Conservation (phyloP, 192 early-diverging fungal species). For the Chytriomyces hyalinus region DNA sequence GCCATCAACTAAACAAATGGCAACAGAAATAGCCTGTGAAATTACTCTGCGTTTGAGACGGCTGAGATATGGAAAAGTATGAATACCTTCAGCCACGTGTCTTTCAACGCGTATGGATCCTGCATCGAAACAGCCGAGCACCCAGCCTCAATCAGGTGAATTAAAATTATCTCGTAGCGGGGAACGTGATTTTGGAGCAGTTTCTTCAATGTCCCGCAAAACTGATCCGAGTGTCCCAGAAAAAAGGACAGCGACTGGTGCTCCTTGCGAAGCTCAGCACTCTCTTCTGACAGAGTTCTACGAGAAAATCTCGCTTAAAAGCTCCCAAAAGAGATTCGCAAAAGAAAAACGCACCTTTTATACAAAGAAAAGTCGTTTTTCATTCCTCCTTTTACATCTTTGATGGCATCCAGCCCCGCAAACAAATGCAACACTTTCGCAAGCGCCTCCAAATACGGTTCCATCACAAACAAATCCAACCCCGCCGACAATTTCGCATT, state of each 20-base stretch:
- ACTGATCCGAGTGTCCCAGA: conserved; percentile 53
- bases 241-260: conserved; percentile 49
- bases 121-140: background rate
- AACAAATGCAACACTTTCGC: conserved; percentile 51
- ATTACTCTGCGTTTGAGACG: background rate
- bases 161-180: background rate
- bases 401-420: conserved; percentile 57
- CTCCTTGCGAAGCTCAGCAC: conserved; percentile 37
- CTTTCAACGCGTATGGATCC: background rate
- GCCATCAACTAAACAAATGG: conserved; percentile 50
- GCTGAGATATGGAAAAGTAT: background rate
- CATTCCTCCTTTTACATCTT: conserved; percentile 59
- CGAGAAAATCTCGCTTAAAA: background rate
- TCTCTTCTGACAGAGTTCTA: background rate
- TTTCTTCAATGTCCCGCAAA: conserved; percentile 45
- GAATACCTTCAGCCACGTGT: background rate
- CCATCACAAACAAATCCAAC: conserved; percentile 44
- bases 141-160: background rate
- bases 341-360: conserved; percentile 44
- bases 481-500: conserved; percentile 16
- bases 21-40: conserved; percentile 56
- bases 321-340: background rate
- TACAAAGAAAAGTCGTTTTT: conserved; percentile 66
- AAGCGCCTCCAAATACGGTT: conserved; percentile 40
- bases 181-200: conserved; percentile 31